Percentiles rank a stretch among this genome's conserved stretches.
These are phyloP conservation scores for Aspergillus pseudoglaucus DNA, from an alignment of 2,329 filamentous ascomycete species.

Conservation along the genomic window DNA sequence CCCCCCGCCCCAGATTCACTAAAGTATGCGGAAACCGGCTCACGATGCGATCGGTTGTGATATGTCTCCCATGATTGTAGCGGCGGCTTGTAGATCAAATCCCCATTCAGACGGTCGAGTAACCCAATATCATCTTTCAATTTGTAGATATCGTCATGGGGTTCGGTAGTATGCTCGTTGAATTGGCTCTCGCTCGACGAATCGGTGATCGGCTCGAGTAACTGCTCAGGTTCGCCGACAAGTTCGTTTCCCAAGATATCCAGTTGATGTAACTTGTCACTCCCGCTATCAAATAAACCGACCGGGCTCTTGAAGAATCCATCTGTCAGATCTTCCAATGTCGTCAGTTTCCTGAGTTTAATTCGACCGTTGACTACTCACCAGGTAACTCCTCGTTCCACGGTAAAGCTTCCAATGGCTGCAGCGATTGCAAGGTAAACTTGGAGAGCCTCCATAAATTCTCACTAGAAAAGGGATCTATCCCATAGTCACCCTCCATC, in stretches of 20 bases:
- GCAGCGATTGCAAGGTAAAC: conserved; percentile 32
- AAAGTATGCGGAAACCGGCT: conserved; percentile 35
- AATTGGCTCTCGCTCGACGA: conserved; percentile 14
- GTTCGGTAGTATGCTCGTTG: conserved; percentile 15
- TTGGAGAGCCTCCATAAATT: conserved; percentile 33
- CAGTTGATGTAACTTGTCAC: conserved; percentile 24
- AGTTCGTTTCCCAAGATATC: conserved; percentile 25
- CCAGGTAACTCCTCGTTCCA: conserved; percentile 31
- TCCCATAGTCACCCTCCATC: conserved; percentile 20
- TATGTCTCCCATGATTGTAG: conserved; percentile 39
- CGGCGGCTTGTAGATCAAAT: conserved; percentile 8
- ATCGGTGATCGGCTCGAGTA: conserved; percentile 14
- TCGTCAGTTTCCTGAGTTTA: background rate
- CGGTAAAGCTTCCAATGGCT: conserved; percentile 28
- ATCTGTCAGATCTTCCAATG: conserved; percentile 16
- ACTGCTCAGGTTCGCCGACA: conserved; percentile 11
- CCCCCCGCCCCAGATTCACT: conserved; percentile 37
- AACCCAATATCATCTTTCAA: conserved; percentile 29
- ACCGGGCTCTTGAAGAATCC: conserved; percentile 19
- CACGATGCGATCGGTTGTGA: conserved; percentile 22
- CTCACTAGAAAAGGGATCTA: conserved; percentile 30
- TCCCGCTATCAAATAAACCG: conserved; percentile 16
- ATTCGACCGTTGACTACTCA: conserved; percentile 10
- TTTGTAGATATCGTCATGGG: conserved; percentile 13
- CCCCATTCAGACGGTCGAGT: conserved; percentile 18